Conservation (phyloP, 805 yeast species). For the Wickerhamiella vanderwaltii region DNA sequence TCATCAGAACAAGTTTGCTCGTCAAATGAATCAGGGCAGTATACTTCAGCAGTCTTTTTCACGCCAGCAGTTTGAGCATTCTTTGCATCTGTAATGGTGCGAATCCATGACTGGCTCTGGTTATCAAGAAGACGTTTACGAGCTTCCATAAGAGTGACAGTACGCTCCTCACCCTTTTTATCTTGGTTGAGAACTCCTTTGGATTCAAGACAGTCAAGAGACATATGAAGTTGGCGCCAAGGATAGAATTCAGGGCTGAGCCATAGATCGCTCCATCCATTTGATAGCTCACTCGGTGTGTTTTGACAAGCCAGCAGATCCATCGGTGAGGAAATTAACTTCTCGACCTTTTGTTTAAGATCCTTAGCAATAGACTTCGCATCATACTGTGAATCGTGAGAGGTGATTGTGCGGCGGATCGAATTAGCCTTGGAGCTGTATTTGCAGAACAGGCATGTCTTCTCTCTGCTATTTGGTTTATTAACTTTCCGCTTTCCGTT, state of each 20-base stretch:
- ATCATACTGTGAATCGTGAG: neutral
- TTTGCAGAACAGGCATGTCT: slow-evolving; percentile 5
- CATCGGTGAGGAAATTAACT: slow-evolving; percentile 1
- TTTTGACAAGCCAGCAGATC: neutral
- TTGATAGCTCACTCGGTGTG: neutral
- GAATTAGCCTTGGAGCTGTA: neutral
- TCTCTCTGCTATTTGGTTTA: neutral
- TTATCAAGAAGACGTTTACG: slow-evolving; percentile 33
- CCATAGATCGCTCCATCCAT: slow-evolving; percentile 21
- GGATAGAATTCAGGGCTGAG: slow-evolving; percentile 12
- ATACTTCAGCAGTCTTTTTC: slow-evolving; percentile 31
- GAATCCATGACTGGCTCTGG: slow-evolving; percentile 59
- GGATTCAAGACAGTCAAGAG: slow-evolving; percentile 8
- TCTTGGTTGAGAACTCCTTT: neutral
- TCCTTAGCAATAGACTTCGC: neutral
- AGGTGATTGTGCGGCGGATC: neutral
- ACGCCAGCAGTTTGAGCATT: slow-evolving; percentile 22
- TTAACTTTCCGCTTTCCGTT: neutral
- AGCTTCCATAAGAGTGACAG: slow-evolving; percentile 25
- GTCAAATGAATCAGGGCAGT: slow-evolving; percentile 23
- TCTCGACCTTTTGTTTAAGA: neutral
- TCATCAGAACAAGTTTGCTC: slow-evolving; percentile 34
- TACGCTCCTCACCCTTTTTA: neutral
- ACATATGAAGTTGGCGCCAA: slow-evolving; percentile 15
- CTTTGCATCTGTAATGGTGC: slow-evolving; percentile 37